These are phyloP conservation scores for Tolypocladium ovalisporum DNA, from an alignment of 2,329 filamentous ascomycete genomes.

Conservation along the genomic window DNA sequence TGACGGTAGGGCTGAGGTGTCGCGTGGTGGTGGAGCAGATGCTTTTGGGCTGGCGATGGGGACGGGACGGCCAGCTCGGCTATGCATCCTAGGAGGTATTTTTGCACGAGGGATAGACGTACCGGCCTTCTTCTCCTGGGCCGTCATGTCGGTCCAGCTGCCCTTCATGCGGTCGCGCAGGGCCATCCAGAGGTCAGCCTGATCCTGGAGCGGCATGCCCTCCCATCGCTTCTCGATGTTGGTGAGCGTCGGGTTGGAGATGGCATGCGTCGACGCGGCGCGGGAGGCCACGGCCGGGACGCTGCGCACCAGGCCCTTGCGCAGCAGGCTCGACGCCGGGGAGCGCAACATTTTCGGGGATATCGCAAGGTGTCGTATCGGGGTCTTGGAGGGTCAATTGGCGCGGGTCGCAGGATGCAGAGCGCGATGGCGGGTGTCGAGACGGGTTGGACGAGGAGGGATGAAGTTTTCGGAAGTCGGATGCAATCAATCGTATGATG, in stretches of 20 bases:
- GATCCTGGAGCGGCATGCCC: conserved; percentile 93
- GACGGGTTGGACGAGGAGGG: conserved; percentile 11
- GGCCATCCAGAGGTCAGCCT: conserved; percentile 98
- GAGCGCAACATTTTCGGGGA: conserved; percentile 41
- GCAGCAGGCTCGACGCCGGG: conserved; percentile 40
- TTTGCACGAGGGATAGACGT: conserved; percentile 30
- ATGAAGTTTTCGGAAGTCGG: conserved; percentile 10
- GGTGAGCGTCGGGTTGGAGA: conserved; percentile 93
- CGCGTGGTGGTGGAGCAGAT: conserved; percentile 2
- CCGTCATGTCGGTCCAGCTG: conserved; percentile 88
- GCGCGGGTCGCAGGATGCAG: conserved; percentile 10
- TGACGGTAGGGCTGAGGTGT: conserved; percentile 10
- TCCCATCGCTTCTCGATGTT: conserved; percentile 99
- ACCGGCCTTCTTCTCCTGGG: conserved; percentile 99
- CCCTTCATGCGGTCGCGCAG: conserved; percentile 98
- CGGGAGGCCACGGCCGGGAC: conserved; percentile 33
- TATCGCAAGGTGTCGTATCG: conserved; percentile 8
- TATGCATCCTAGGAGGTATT: conserved; percentile 20
- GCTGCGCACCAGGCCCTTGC: conserved; percentile 34
- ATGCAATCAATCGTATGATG: conserved; percentile 21
- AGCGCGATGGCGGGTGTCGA: conserved; percentile 4
- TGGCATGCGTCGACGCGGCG: conserved; percentile 69
- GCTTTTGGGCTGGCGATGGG: conserved; percentile 6
- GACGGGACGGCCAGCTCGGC: conserved; percentile 11
- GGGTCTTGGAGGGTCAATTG: conserved; percentile 21